These are phyloP conservation scores for Gilbertella persicaria DNA, from an alignment of 371 early-diverging fungal genomes.

Conservation along the genomic window DNA sequence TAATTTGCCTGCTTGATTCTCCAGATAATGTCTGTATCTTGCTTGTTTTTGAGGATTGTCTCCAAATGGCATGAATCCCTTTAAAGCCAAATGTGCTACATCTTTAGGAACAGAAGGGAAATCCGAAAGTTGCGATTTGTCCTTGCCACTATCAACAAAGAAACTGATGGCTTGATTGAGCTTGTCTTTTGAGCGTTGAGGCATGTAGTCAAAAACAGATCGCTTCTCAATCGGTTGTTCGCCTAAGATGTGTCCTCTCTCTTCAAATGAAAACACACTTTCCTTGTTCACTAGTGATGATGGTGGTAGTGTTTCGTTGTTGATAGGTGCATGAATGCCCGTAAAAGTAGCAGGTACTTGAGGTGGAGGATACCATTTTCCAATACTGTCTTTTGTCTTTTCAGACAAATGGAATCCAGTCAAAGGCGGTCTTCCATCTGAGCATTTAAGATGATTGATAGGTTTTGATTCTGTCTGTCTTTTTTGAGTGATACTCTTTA, in stretches of 20 bases:
- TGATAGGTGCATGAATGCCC: conserved; percentile 38
- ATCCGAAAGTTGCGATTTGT: conserved; percentile 37
- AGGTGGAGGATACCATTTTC: conserved; percentile 65
- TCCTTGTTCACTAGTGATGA: conserved; percentile 8
- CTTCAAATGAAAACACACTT: conserved; percentile 56
- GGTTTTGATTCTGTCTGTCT: conserved; percentile 1
- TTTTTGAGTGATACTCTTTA: conserved; percentile 14
- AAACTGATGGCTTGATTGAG: conserved; percentile 59
- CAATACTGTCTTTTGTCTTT: conserved; percentile 32
- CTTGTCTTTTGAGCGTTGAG: conserved; percentile 65
- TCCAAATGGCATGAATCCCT: conserved; percentile 88
- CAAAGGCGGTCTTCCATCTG: conserved; percentile 65
- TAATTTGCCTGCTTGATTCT: conserved; percentile 62
- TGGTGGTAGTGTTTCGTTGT: conserved; percentile 2
- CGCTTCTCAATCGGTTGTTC: conserved; percentile 72
- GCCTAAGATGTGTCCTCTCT: conserved; percentile 67
- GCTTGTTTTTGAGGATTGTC: conserved; percentile 73
- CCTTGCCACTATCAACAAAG: conserved; percentile 26
- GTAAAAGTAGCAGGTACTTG: conserved; percentile 57
- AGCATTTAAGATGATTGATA: conserved; percentile 18
- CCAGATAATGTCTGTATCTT: conserved; percentile 75
- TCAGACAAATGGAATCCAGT: conserved; percentile 56
- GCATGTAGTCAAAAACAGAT: conserved; percentile 78
- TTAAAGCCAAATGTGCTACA: conserved; percentile 71
- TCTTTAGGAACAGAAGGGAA: conserved; percentile 63